Conservation (phyloP, 768 basidiomycete genomes). For the Phaffia tasmanica region DNA sequence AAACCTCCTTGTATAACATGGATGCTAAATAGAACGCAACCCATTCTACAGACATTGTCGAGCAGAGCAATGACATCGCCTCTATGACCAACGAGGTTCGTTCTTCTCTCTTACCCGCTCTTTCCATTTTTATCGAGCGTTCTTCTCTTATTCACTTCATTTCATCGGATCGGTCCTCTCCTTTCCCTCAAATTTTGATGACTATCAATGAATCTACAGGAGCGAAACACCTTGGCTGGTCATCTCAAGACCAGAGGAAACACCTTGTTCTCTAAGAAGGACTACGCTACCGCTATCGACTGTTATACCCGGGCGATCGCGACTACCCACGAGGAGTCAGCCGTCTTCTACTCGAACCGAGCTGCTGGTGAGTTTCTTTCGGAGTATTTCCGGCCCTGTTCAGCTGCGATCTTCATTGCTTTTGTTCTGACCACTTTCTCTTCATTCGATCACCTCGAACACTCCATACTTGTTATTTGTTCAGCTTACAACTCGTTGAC, state of each 20-base stretch:
- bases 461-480: not conserved
- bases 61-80: constrained; percentile 2
- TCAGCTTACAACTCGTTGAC: constrained; percentile 23
- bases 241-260: constrained; percentile 26
- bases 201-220: not conserved
- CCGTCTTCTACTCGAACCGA: constrained; percentile 92
- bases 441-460: not conserved
- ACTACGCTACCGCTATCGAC: constrained; percentile 16
- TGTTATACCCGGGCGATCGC: constrained; percentile 46
- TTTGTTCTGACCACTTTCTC: not conserved
- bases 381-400: no score
- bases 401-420: not conserved
- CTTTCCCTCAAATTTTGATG: not conserved
- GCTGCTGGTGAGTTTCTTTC: constrained; percentile 64
- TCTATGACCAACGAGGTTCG: constrained; percentile 18
- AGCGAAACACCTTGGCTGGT: constrained; percentile 21
- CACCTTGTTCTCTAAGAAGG: constrained; percentile 20
- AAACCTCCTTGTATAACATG: not conserved
- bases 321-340: constrained; percentile 49
- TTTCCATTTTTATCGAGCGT: not conserved
- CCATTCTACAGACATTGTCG: constrained; percentile 1
- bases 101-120: not conserved
- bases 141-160: not conserved
- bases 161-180: not conserved
- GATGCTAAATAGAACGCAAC: not conserved